Conservation (phyloP, 805 yeast genomes). For the Saccharomycopsis fibuligera region DNA sequence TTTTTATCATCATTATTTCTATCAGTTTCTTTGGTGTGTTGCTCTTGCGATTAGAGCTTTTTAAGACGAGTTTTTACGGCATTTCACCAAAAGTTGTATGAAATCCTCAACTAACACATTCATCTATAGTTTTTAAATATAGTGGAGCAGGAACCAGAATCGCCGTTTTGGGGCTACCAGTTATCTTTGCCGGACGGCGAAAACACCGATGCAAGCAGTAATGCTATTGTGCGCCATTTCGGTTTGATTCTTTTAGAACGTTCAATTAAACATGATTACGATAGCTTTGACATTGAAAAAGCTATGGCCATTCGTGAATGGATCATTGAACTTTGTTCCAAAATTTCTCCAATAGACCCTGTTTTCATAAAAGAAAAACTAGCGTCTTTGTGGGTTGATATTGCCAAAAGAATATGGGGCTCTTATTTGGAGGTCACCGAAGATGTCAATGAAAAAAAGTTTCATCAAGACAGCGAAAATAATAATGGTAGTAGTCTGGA, state of each 20-base stretch:
- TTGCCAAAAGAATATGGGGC: slow-evolving; percentile 93
- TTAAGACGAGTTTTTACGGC: too few relatives aligned
- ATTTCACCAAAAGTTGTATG: too few relatives aligned
- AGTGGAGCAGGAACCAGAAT: slow-evolving; percentile 69
- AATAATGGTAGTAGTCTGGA: slow-evolving; percentile 23
- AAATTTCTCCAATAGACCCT: slow-evolving; percentile 63
- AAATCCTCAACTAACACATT: too few relatives aligned
- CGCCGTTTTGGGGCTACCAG: slow-evolving; percentile 90
- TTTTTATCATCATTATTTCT: not conserved
- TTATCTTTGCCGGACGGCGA: slow-evolving; percentile 32
- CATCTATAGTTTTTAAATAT: slow-evolving; percentile 59
- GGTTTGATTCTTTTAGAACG: slow-evolving; percentile 77
- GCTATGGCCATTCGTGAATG: slow-evolving; percentile 69
- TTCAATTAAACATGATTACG: slow-evolving; percentile 57
- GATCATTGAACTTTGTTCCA: slow-evolving; percentile 71
- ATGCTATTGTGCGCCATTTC: slow-evolving; percentile 78
- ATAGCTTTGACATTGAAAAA: slow-evolving; percentile 47
- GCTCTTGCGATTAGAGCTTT: too few relatives aligned
- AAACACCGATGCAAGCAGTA: slow-evolving; percentile 32
- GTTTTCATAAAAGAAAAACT: slow-evolving; percentile 85
- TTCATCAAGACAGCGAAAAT: slow-evolving; percentile 5
- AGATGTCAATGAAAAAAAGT: not conserved
- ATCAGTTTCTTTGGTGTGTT: too few relatives aligned
- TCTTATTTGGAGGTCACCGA: slow-evolving; percentile 38
- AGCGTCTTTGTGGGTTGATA: slow-evolving; percentile 84